Evolutionary conservation across 192 early-diverging fungal genomes (phyloP).

Genomic region (Phlyctochytrium arcticum): DNA sequence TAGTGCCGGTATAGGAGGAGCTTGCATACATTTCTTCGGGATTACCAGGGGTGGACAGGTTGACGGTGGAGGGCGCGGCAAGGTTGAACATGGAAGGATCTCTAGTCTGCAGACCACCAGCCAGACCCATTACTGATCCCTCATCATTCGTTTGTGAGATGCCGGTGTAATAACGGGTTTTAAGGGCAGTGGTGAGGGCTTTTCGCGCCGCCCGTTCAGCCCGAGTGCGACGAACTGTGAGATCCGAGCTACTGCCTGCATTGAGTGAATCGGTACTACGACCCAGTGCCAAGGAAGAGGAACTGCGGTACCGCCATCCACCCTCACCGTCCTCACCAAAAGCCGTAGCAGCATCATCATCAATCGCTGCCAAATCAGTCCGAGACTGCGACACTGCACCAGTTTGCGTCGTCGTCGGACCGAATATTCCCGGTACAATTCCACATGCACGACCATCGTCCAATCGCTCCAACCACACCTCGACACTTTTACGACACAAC

Average conservation of each 20-base stretch:
- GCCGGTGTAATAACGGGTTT: background rate
- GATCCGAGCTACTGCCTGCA: background rate
- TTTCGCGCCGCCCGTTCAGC: slow-evolving; percentile 9
- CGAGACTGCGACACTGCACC: background rate
- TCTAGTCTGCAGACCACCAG: too few relatives aligned
- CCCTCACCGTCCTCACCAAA: background rate
- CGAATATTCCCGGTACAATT: slow-evolving; percentile 1
- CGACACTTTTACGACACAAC: slow-evolving; percentile 42
- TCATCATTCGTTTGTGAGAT: too few relatives aligned
- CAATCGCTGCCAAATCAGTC: too few relatives aligned
- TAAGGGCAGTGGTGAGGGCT: slow-evolving; percentile 9
- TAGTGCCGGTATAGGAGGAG: too few relatives aligned
- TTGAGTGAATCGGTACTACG: background rate
- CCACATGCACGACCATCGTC: slow-evolving; percentile 34
- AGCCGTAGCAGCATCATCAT: background rate
- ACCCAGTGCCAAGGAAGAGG: background rate
- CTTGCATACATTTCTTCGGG: too few relatives aligned
- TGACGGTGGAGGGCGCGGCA: too few relatives aligned
- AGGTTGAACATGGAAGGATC: too few relatives aligned
- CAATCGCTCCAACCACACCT: slow-evolving; percentile 48
- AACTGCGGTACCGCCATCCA: background rate
- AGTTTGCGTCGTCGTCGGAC: background rate
- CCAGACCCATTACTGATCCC: too few relatives aligned
- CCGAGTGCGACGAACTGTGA: background rate
- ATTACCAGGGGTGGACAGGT: too few relatives aligned